Evolutionary conservation across 139 green algal genomes (phyloP), one percentile per base, ranked within the genome.

Genomic region (Astrephomene gubernaculifera): DNA sequence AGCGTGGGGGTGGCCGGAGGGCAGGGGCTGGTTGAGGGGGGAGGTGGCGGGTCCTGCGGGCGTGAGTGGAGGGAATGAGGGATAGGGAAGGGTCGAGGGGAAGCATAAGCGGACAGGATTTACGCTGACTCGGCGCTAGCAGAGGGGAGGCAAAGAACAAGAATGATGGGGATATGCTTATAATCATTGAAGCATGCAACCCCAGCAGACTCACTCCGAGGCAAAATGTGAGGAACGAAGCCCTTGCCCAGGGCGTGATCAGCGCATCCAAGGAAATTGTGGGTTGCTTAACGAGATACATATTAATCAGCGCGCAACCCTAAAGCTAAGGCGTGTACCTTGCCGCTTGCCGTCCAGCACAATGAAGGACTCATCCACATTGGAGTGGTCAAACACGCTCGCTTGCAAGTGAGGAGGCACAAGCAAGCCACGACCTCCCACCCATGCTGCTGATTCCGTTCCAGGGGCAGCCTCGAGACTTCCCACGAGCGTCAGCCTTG

Each of bases 321-420:
- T n/a, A n/a, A n/a, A 57, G 14, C 49, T 57, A 12, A 25, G 49
- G 14, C 49, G 67, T 80, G 68, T 31, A 60, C 69, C 79, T 69
- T 68, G 60, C 17, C 71, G 71, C 29, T 72, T 80, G 63, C 86
- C 73, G 22, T 96, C 92, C 43, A 96, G 84, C 24, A 96, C 69
- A 22, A 96, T 90, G 69, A 96, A 96, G 6, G 93, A 96, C n/a
- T 94, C 94, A 22, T 96, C 92, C 3, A 95, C 89, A 29, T 75
- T 81, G 29, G 64, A 49, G 19, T 68, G 71, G 29, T 90, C 87
- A 41, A 90, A 88, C 25, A 87, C 72, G 68, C 65, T 83, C 21
- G 85, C 72, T 24, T 87, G 65, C 3, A 83, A 81, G 27, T 83
- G 76, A 27, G 60, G 39, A 0, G 76, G 76, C 14, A 82, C 74